phyloP scores from a whole-genome alignment of 352 stramenopile species.

The Phytophthora meadii region DNA sequence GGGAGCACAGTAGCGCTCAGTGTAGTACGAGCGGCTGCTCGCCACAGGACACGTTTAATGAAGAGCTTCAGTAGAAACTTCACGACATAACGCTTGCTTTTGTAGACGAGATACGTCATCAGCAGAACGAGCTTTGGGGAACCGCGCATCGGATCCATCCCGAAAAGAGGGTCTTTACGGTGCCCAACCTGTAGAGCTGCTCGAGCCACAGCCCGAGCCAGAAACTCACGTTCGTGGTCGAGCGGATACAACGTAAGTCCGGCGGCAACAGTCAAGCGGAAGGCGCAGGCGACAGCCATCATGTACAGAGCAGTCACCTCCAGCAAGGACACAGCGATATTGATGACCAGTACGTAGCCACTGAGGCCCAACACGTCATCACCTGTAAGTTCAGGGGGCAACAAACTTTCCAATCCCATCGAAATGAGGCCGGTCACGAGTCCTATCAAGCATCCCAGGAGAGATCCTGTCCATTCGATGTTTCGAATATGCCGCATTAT shows the following conservation, averaged over 20 bases:
- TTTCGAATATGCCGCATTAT: slow-evolving; percentile 35
- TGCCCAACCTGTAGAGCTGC: slow-evolving; percentile 55
- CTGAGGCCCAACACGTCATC: slow-evolving; percentile 34
- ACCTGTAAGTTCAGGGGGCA: slow-evolving; percentile 17
- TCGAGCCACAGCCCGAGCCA: slow-evolving; percentile 51
- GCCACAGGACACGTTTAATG: slow-evolving; percentile 61
- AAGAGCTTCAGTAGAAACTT: slow-evolving; percentile 67
- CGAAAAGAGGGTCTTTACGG: slow-evolving; percentile 54
- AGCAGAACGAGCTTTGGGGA: slow-evolving; percentile 49
- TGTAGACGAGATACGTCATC: slow-evolving; percentile 54
- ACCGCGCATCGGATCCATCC: slow-evolving; percentile 57
- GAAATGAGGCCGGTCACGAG: slow-evolving; percentile 51
- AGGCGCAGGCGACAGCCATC: slow-evolving; percentile 47
- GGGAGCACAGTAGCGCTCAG: slow-evolving; percentile 55
- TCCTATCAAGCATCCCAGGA: slow-evolving; percentile 32
- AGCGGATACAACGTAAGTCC: slow-evolving; percentile 53
- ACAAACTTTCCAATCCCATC: slow-evolving; percentile 38
- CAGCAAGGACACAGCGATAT: slow-evolving; percentile 55
- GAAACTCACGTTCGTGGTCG: slow-evolving; percentile 60
- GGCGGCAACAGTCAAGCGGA: slow-evolving; percentile 51
- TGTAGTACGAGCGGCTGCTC: slow-evolving; percentile 45
- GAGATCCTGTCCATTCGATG: slow-evolving; percentile 41
- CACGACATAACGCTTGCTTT: slow-evolving; percentile 59
- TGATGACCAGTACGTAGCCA: slow-evolving; percentile 45
- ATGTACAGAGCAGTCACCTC: slow-evolving; percentile 55